Conservation (phyloP, 495 filamentous ascomycete genomes). For the Xylaria curta region DNA sequence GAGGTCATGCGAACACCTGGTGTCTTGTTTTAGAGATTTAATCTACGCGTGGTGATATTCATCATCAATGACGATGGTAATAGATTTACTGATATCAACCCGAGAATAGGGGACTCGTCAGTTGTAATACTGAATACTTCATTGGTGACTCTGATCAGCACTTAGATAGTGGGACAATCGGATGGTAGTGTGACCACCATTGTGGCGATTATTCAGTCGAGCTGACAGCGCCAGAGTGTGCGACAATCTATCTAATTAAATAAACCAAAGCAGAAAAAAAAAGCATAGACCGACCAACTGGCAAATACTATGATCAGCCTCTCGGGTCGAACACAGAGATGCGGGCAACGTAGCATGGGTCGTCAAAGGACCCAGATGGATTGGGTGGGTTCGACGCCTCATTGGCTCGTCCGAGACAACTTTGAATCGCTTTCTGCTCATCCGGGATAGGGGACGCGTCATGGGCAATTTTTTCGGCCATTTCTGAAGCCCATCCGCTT, state of each 20-base stretch:
- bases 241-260: background rate
- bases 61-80: background rate
- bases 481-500: background rate
- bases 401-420: conserved; percentile 8
- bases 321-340: background rate
- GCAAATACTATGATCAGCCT: conserved; percentile 6
- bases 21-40: background rate
- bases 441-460: conserved; percentile 16
- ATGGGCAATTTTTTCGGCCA: conserved; percentile 13
- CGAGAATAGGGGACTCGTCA: background rate
- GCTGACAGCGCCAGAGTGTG: background rate
- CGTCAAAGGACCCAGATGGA: conserved; percentile 1
- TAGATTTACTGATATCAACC: background rate
- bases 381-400: conserved; percentile 6
- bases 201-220: conserved; percentile 1
- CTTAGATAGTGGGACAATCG: background rate
- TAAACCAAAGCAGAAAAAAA: background rate
- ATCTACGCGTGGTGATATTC: background rate
- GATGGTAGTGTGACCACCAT: conserved; percentile 2
- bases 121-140: background rate
- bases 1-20: background rate
- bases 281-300: background rate
- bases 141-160: conserved; percentile 6
- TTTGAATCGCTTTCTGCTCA: conserved; percentile 18
- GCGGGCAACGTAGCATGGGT: conserved; percentile 19